Percentiles rank a stretch among this genome's conserved stretches.
These are phyloP conservation scores for Adansonia rubrostipa DNA, from an alignment of 441 rosid genomes.

Conservation along the genomic window DNA sequence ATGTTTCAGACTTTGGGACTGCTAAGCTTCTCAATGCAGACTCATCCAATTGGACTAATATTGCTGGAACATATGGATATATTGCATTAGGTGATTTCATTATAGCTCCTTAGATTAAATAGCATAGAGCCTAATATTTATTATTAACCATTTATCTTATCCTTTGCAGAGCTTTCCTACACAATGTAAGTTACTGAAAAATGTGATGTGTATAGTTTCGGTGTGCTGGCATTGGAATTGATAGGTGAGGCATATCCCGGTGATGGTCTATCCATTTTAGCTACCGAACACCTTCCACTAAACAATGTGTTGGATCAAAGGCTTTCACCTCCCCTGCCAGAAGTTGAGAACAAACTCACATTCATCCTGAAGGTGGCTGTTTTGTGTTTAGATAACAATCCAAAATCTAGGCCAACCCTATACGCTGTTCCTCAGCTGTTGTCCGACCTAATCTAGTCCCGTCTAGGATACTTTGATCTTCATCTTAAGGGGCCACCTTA, in stretches of 20 bases:
- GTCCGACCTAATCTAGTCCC: not conserved
- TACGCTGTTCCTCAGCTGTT: constrained; percentile 22
- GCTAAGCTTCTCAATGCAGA: constrained; percentile 37
- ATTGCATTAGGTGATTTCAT: constrained; percentile 33
- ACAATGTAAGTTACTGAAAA: constrained; percentile 42
- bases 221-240: constrained; percentile 40
- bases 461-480: not conserved
- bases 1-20: constrained; percentile 34
- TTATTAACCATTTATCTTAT: not conserved
- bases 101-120: too few species aligned
- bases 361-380: constrained; percentile 19
- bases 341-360: constrained; percentile 19
- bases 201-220: constrained; percentile 48
- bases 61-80: constrained; percentile 42
- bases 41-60: constrained; percentile 38
- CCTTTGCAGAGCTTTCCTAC: constrained; percentile 36
- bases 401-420: constrained; percentile 35
- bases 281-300: not conserved
- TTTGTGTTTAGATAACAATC: constrained; percentile 32
- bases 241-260: constrained; percentile 43
- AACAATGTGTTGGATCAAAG: constrained; percentile 37
- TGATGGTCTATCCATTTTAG: constrained; percentile 6
- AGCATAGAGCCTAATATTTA: too few species aligned
- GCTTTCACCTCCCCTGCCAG: constrained; percentile 23
- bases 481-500: not conserved